phyloP scores from a whole-genome alignment of 148 eudicot species.

The Diospyros lotus region DNA sequence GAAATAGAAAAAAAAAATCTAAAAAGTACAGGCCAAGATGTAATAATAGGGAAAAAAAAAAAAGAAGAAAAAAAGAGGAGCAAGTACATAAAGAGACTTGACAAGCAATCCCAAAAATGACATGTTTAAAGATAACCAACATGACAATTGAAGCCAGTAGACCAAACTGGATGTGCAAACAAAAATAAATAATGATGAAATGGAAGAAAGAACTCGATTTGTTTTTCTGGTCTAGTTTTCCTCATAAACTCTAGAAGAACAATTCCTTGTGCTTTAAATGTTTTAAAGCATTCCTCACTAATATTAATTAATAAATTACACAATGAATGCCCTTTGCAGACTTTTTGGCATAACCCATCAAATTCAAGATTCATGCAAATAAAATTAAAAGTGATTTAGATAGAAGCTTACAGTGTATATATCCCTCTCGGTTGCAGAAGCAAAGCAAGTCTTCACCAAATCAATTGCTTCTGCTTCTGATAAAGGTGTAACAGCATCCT shows the following conservation, averaged over 20 bases:
- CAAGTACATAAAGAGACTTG: background rate
- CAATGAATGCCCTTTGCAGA: background rate
- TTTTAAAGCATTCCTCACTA: too few relatives aligned
- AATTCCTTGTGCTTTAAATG: background rate
- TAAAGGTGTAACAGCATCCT: constrained; percentile 94
- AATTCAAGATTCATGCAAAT: background rate
- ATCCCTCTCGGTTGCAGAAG: constrained; percentile 97
- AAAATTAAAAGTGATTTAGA: background rate
- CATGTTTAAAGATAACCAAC: background rate
- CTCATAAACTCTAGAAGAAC: too few relatives aligned
- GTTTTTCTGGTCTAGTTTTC: background rate
- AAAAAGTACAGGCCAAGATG: too few relatives aligned
- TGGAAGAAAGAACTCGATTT: background rate
- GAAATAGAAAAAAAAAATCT: too few relatives aligned
- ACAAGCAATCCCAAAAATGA: background rate
- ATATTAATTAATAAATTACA: background rate
- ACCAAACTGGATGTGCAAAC: background rate
- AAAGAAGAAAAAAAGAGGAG: background rate
- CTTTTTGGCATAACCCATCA: background rate
- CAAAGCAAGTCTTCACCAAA: constrained; percentile 94
- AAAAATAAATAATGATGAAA: background rate
- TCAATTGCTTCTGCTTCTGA: constrained; percentile 89
- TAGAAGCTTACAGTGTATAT: constrained; percentile 77
- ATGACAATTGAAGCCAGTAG: too few relatives aligned
- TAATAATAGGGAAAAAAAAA: too few relatives aligned